A percentile compares a stretch with the other conserved stretches of the same genome.
phyloP scores from a whole-genome alignment of 345 rosid genomes.

The Noccaea bulbosa region DNA sequence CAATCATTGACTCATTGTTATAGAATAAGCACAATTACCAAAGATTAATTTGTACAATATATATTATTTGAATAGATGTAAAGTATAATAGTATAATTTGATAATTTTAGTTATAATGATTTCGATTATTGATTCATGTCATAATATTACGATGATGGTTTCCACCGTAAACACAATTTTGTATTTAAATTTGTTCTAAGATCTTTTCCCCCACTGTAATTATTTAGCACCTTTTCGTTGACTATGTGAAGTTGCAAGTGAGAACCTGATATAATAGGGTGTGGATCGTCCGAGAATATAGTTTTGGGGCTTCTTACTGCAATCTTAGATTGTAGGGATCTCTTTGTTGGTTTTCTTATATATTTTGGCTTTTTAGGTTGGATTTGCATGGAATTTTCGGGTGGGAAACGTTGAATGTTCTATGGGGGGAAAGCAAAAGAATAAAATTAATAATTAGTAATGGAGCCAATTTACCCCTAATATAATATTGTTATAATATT shows the following conservation, averaged over 20 bases:
- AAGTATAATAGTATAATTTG: background rate
- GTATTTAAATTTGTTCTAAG: background rate
- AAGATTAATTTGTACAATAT: too few relatives aligned
- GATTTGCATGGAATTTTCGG: conserved; percentile 6
- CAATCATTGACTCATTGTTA: too few relatives aligned
- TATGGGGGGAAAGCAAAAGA: background rate
- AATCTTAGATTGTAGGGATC: conserved; percentile 10
- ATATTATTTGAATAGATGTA: background rate
- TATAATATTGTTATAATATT: conserved; percentile 3
- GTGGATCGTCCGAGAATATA: background rate
- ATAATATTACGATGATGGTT: background rate
- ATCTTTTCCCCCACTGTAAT: background rate
- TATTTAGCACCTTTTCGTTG: background rate
- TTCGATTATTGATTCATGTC: background rate
- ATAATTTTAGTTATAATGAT: background rate
- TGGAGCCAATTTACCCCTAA: background rate
- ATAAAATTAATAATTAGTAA: background rate
- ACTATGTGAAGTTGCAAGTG: background rate
- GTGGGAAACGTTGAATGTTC: conserved; percentile 35
- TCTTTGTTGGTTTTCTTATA: conserved; percentile 1
- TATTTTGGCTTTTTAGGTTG: conserved; percentile 1
- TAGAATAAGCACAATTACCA: background rate
- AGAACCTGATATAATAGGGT: background rate
- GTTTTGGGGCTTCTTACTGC: background rate
- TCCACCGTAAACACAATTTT: background rate